phyloP scores from a whole-genome alignment of 2,329 filamentous ascomycete species.

The Penicillium sp. region DNA sequence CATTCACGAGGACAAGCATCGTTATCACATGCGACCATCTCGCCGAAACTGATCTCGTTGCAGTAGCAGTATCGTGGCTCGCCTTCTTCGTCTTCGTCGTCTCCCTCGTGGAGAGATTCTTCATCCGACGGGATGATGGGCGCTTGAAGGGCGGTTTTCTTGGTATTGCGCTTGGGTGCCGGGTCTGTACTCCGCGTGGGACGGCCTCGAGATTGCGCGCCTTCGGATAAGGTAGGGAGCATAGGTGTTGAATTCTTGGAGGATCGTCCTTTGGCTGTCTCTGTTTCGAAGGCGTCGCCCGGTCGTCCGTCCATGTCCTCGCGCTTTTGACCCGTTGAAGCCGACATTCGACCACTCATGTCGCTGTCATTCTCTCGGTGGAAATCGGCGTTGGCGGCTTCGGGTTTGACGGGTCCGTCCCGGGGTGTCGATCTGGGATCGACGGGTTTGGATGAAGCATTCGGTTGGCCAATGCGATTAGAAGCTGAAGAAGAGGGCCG shows the following conservation, averaged over 20 bases:
- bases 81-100: conserved; percentile 60
- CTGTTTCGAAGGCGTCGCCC: conserved; percentile 31
- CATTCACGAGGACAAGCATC: conserved; percentile 68
- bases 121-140: conserved; percentile 36
- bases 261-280: conserved; percentile 32
- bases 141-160: conserved; percentile 29
- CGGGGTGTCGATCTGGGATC: conserved; percentile 54
- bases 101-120: conserved; percentile 44
- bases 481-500: conserved; percentile 57
- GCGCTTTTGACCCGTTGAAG: conserved; percentile 27
- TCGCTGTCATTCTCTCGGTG: conserved; percentile 31
- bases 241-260: conserved; percentile 42
- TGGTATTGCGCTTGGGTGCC: conserved; percentile 33
- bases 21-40: conserved; percentile 77
- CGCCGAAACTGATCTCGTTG: conserved; percentile 71
- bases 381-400: conserved; percentile 33
- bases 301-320: conserved; percentile 34
- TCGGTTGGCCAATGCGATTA: conserved; percentile 48
- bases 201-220: conserved; percentile 27
- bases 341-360: conserved; percentile 9
- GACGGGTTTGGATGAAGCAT: conserved; percentile 36
- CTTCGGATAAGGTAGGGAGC: conserved; percentile 33
- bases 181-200: conserved; percentile 34
- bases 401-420: conserved; percentile 33
- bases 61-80: conserved; percentile 76